Conservation (phyloP, 2,329 filamentous ascomycete genomes). For the Dendrostoma leiphaemia region DNA sequence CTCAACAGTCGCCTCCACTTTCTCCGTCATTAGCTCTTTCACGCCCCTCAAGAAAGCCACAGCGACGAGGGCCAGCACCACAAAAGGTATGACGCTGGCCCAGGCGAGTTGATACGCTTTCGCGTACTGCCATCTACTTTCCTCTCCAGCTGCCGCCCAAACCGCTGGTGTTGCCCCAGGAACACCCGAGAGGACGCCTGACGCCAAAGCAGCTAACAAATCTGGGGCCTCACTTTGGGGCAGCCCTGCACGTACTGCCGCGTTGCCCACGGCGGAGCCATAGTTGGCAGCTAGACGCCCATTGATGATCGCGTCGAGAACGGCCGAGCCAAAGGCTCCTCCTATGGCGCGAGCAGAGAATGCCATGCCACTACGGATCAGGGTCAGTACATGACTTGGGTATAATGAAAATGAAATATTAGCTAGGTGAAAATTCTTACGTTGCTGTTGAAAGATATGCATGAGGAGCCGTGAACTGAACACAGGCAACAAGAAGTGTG, state of each 20-base stretch:
- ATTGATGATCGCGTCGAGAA: constrained; percentile 51
- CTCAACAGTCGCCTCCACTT: constrained; percentile 52
- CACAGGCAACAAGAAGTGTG: constrained; percentile 46
- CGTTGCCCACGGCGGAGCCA: constrained; percentile 35
- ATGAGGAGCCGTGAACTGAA: constrained; percentile 53
- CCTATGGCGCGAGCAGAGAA: constrained; percentile 53
- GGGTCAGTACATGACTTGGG: not conserved
- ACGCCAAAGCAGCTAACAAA: constrained; percentile 37
- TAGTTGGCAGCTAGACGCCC: constrained; percentile 41
- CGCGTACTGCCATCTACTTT: constrained; percentile 44
- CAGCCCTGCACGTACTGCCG: constrained; percentile 42
- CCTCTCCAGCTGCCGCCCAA: constrained; percentile 34
- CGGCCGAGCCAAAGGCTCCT: constrained; percentile 51
- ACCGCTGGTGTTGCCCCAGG: constrained; percentile 36
- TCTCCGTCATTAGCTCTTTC: constrained; percentile 51
- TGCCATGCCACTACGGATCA: constrained; percentile 36
- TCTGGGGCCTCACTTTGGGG: constrained; percentile 33
- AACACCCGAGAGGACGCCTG: constrained; percentile 30
- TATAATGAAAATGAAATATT: not conserved
- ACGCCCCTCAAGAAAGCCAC: constrained; percentile 45
- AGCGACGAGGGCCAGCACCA: constrained; percentile 44
- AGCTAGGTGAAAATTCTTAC: not conserved
- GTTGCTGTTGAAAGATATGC: constrained; percentile 52
- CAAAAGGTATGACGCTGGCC: constrained; percentile 50
- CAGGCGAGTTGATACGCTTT: constrained; percentile 48